Conservation (phyloP, 768 basidiomycete genomes). For the Trametes sanguinea region DNA sequence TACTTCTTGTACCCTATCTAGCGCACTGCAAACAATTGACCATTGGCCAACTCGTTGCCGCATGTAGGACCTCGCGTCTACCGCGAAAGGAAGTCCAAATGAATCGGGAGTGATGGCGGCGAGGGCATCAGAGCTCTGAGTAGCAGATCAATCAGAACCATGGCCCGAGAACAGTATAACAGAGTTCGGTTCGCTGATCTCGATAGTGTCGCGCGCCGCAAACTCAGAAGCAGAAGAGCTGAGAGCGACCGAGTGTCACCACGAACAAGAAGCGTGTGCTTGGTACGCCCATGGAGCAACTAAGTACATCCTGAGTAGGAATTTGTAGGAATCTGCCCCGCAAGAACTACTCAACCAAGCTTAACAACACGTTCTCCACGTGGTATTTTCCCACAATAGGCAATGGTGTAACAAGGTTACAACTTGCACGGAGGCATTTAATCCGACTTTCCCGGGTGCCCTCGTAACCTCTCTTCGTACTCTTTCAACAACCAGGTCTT, state of each 20-base stretch:
- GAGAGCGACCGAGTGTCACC: neutral
- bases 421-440: neutral
- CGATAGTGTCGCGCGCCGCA: neutral
- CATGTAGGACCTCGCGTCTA: neutral
- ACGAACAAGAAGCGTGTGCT: neutral
- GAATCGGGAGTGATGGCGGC: neutral
- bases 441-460: neutral
- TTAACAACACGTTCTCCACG: neutral
- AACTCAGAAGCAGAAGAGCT: neutral
- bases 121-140: neutral
- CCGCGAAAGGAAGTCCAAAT: neutral
- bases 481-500: neutral
- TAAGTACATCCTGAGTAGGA: neutral
- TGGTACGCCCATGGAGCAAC: neutral
- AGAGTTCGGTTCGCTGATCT: neutral
- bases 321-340: neutral
- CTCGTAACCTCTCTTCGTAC: neutral
- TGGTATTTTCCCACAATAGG: neutral
- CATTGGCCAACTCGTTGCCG: constrained; percentile 6
- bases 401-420: neutral
- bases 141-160: neutral
- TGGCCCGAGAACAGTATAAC: neutral
- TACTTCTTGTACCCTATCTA: constrained; percentile 10
- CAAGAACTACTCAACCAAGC: neutral
- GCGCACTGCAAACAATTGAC: neutral